phyloP scores from a whole-genome alignment of 225 moss, liverwort and hornwort genomes.

The Thuidium tamariscinum region DNA sequence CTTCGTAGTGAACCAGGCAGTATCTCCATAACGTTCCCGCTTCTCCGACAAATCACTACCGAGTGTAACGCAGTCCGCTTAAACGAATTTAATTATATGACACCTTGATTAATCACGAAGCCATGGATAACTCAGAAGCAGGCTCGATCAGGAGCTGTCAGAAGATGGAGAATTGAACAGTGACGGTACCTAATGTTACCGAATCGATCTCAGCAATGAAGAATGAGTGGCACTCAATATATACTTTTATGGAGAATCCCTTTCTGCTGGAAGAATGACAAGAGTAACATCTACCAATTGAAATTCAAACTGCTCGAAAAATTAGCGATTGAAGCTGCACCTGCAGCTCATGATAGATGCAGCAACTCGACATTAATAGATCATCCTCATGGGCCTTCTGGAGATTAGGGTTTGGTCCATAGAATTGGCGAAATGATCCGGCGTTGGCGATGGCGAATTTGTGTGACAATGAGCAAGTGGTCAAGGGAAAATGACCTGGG shows the following conservation, averaged over 20 bases:
- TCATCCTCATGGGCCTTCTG: background rate
- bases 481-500: constrained; percentile 42
- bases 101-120: background rate
- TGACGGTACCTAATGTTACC: background rate
- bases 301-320: background rate
- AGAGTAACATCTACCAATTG: constrained; percentile 1
- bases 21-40: background rate
- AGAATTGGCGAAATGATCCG: background rate
- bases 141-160: background rate
- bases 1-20: background rate
- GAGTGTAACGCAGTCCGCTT: background rate
- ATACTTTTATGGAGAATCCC: constrained; percentile 11
- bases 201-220: constrained; percentile 7
- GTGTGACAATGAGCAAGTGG: background rate
- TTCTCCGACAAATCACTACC: background rate
- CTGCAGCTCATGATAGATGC: background rate
- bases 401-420: constrained; percentile 1
- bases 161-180: background rate
- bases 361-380: background rate
- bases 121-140: background rate
- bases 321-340: background rate
- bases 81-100: background rate
- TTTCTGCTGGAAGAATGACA: constrained; percentile 4
- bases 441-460: background rate
- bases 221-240: constrained; percentile 36